Base-by-base conservation (phyloP, 208 protist species). In the Lotmaria passim region DNA sequence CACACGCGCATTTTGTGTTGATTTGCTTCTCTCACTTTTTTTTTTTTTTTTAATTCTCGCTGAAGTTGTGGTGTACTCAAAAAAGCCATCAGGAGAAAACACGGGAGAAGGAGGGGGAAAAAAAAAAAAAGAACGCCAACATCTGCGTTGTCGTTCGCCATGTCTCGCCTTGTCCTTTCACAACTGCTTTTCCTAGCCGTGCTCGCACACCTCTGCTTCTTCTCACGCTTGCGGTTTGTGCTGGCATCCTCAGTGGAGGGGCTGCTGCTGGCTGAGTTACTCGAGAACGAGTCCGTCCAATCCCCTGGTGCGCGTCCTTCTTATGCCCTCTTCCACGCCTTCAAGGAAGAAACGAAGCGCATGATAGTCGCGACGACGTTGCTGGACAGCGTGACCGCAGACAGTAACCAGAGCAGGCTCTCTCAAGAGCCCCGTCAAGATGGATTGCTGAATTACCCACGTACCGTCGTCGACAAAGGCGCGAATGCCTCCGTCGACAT, bases 311-410 rank as follows among this genome's bases (percentile, higher is more conserved):
- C 19, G 7, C 44, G 12, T 23, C 43, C 52, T 17, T 61, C 59
- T 17, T 69, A 75, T 55, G 53, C 61, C n/a, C 50, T 69, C 21
- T 50, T 67, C 33, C 50, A 53, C 10, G 50, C 68, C 36, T 58
- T 73, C 17, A n/a, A 56, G 28, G 19, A 26, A 0, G n/a, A 30
- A 1, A 33, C 39, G 8, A 36, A 44, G 36, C 19, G 12, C 19
- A 5, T 3, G 30, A 10, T 56, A 2, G 36, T 11, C 2, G n/a
- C 2, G n/a, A 1, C 7, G 28, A 5, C 30, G 11, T 3, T 52
- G 28, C 28, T 26, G 15, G 28, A 7, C 10, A 11, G 19, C 19
- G 21, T 23, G 14, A 19, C 44, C 5, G 19, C 7, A 7, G 7
- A 48, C 21, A 7, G 5, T 21, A 10, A 23, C 44, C 46, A 14